A percentile compares a stretch with the other conserved stretches of the same genome.
Conservation (phyloP, 2,329 filamentous ascomycete species). For the Calonectria henricotiae region DNA sequence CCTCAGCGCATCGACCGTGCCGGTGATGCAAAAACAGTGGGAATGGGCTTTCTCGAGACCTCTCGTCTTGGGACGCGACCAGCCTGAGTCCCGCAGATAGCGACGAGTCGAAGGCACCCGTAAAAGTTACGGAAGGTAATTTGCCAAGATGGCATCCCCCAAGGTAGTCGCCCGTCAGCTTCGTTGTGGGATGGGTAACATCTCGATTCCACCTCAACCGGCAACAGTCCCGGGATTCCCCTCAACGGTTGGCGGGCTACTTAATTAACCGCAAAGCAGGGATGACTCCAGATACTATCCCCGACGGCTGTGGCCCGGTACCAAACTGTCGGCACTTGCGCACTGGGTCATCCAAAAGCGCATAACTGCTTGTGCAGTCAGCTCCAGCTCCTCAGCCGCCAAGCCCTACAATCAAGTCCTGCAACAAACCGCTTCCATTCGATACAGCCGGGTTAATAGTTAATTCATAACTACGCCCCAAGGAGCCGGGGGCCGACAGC, state of each 20-base stretch:
- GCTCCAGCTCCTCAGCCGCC: conserved; percentile 31
- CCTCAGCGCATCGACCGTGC: conserved; percentile 16
- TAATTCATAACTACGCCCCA: conserved; percentile 32
- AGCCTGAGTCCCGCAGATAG: conserved; percentile 11
- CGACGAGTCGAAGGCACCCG: neutral
- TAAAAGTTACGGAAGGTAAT: conserved; percentile 19
- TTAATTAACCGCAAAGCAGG: conserved; percentile 19
- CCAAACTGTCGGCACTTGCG: conserved; percentile 26
- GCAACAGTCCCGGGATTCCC: conserved; percentile 32
- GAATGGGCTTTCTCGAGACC: conserved; percentile 11
- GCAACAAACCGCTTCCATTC: conserved; percentile 28
- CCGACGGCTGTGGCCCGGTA: conserved; percentile 20
- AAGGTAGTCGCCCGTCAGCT: conserved; percentile 24
- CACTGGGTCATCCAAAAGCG: conserved; percentile 19
- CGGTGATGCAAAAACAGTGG: conserved; percentile 11
- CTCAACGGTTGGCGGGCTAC: conserved; percentile 24
- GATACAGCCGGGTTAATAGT: conserved; percentile 35
- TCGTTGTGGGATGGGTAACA: conserved; percentile 21
- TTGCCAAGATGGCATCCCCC: conserved; percentile 33
- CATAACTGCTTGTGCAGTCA: conserved; percentile 13
- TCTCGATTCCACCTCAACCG: conserved; percentile 34
- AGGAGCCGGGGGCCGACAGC: conserved; percentile 29
- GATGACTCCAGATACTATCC: conserved; percentile 24
- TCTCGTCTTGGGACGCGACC: conserved; percentile 27
- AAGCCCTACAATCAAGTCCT: conserved; percentile 31